Evolutionary conservation across 2,329 filamentous ascomycete species (phyloP).

Genomic region (Myriosclerotinia scirpicola): DNA sequence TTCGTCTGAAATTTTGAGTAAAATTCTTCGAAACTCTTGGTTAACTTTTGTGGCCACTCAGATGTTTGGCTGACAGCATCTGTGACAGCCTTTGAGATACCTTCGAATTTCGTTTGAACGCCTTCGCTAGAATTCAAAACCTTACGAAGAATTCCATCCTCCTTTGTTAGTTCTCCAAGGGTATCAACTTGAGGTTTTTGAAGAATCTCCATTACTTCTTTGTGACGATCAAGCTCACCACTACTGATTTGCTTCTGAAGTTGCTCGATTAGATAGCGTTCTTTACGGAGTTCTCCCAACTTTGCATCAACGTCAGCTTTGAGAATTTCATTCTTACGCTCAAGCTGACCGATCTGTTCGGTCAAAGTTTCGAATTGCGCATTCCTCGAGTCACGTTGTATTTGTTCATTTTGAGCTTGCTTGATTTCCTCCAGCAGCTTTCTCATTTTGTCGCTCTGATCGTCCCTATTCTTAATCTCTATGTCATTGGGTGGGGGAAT

Average conservation of each 20-base stretch:
- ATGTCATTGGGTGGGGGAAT: background rate
- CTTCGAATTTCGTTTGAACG: slow-evolving; percentile 39
- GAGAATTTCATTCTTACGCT: background rate
- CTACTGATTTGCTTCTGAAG: slow-evolving; percentile 11
- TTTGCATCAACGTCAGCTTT: background rate
- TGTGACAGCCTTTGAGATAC: slow-evolving; percentile 26
- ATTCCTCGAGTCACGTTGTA: background rate
- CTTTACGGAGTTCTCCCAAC: background rate
- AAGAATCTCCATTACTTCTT: slow-evolving; percentile 32
- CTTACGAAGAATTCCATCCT: slow-evolving; percentile 30
- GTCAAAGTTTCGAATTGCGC: background rate
- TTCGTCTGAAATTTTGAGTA: slow-evolving; percentile 32
- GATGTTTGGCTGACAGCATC: slow-evolving; percentile 25
- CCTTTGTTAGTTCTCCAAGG: slow-evolving; percentile 28
- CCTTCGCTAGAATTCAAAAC: slow-evolving; percentile 27
- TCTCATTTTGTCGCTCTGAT: background rate
- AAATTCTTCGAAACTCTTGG: slow-evolving; percentile 33
- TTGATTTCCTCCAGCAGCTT: slow-evolving; percentile 14
- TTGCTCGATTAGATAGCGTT: background rate
- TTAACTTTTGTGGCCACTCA: slow-evolving; percentile 28
- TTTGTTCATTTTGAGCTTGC: slow-evolving; percentile 1
- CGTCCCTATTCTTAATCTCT: background rate
- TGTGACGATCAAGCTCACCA: slow-evolving; percentile 18
- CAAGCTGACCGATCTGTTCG: background rate
- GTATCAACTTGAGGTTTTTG: slow-evolving; percentile 28